A percentile compares a stretch with the other conserved stretches of the same genome.
These are phyloP conservation scores for Kokia cookei DNA, from an alignment of 441 rosid genomes.

Conservation along the genomic window DNA sequence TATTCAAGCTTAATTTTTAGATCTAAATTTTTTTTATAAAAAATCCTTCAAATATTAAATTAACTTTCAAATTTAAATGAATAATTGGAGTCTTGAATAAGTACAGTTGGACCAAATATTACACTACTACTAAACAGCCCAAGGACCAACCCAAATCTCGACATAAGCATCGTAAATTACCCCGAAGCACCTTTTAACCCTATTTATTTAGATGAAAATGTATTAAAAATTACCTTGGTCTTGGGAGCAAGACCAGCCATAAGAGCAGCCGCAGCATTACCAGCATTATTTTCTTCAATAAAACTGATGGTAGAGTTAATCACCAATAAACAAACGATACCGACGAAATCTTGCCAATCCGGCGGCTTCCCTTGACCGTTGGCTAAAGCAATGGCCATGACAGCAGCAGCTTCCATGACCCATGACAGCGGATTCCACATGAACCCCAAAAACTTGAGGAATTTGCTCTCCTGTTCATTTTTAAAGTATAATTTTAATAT, in stretches of 20 bases:
- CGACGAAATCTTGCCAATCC: slow-evolving; percentile 92
- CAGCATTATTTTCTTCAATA: slow-evolving; percentile 91
- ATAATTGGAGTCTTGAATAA: too few species aligned
- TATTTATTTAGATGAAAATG: background rate
- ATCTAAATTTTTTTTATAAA: too few species aligned
- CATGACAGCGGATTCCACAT: slow-evolving; percentile 97
- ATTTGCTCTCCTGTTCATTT: slow-evolving; percentile 65
- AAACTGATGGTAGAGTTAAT: slow-evolving; percentile 93
- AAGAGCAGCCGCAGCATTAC: slow-evolving; percentile 96
- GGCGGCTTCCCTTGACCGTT: slow-evolving; percentile 77
- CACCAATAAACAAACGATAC: slow-evolving; percentile 68
- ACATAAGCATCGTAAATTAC: background rate
- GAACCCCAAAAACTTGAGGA: slow-evolving; percentile 90
- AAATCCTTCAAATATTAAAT: too few species aligned
- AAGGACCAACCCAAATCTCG: too few species aligned
- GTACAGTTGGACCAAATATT: too few species aligned
- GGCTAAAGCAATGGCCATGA: slow-evolving; percentile 91
- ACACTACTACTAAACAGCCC: too few species aligned
- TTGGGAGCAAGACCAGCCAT: slow-evolving; percentile 98
- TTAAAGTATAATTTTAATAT: background rate
- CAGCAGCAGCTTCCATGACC: slow-evolving; percentile 95
- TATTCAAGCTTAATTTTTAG: too few species aligned
- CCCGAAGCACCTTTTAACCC: background rate
- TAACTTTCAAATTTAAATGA: too few species aligned
- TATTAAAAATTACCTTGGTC: slow-evolving; percentile 46